These are phyloP conservation scores for Pseudophaeomoniella oleicola DNA, from an alignment of 2,329 filamentous ascomycete species.

Conservation along the genomic window DNA sequence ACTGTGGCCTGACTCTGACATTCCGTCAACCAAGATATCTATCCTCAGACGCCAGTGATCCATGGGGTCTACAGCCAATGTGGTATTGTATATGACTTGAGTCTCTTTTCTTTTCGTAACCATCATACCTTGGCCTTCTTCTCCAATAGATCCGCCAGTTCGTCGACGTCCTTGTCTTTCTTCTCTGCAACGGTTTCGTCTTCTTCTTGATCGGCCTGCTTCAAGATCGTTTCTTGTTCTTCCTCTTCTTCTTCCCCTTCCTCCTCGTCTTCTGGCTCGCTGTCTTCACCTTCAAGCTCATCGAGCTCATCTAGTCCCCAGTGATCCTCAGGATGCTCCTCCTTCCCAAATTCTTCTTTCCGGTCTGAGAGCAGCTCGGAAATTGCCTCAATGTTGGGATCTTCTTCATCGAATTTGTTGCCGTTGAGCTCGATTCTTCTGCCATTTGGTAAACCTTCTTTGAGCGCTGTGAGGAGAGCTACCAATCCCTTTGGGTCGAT, in stretches of 20 bases:
- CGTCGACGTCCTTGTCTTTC: constrained; percentile 67
- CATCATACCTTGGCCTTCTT: constrained; percentile 43
- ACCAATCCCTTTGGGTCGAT: constrained; percentile 66
- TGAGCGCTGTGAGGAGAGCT: constrained; percentile 53
- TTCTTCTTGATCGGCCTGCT: constrained; percentile 54
- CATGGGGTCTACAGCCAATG: no score
- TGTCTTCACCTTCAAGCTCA: constrained; percentile 64
- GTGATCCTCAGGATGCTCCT: constrained; percentile 57
- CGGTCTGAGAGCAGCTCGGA: constrained; percentile 59
- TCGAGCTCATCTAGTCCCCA: constrained; percentile 79
- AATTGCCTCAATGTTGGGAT: constrained; percentile 54
- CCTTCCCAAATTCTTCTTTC: constrained; percentile 51
- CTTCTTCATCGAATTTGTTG: constrained; percentile 85
- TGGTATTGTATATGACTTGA: no score
- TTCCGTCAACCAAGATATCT: no score
- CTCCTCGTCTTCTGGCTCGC: constrained; percentile 54
- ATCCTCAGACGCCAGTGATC: no score
- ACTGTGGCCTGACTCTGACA: no score
- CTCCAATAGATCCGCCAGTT: constrained; percentile 57
- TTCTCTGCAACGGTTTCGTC: constrained; percentile 54
- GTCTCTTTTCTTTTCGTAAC: neutral
- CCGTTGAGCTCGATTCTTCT: constrained; percentile 88
- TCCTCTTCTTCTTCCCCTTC: constrained; percentile 48
- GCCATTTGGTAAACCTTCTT: constrained; percentile 55
- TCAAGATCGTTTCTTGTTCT: constrained; percentile 51